Evolutionary conservation across 2,329 filamentous ascomycete species (phyloP), one percentile per base, ranked within the genome.

Genomic region (Fusarium setosum): DNA sequence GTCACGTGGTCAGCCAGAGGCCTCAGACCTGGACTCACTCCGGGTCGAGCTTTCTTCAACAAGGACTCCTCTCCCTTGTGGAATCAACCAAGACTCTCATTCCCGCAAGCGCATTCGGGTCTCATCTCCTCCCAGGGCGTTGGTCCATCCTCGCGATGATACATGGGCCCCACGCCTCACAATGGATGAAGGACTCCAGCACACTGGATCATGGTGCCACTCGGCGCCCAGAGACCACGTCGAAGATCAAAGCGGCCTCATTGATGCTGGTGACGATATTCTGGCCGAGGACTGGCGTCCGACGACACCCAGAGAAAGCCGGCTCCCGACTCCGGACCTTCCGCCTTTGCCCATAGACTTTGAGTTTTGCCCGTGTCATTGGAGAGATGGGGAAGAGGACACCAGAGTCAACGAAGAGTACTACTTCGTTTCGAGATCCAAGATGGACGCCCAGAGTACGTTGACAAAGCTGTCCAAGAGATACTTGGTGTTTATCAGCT

Each of bases 381-480:
- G 12, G 20, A n/a, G 32, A 4, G 41, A 35, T 4, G 40, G 51
- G 6, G 32, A 57, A 6, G 67, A 65, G 9, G 56, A 71, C 11
- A 65, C 63, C 24, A 60, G 31, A 13, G 61, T 71, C 8, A 68
- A 68, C 42, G 47, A 69, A 50, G 56, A 57, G 8, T 72, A 68
- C 45, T 72, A 69, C 38, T 53, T 72, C 40, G 51, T 47, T 7
- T 58, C 69, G 32, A 65, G 54, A 20, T 61, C 59, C 21, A 72
- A 69, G 29, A 71, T 71, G 67, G 67, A 72, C 6, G 42, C 61
- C 48, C 69, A 71, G 52, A 52, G 69, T 72, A 69, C 35, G 69
- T 61, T 40, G 24, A 40, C 15, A 11, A 32, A 45, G 31, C 20
- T 24, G 21, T 31, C 18, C 31, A 13, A 44, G 52, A 26, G 3